Evolutionary conservation across 441 rosid species (phyloP).

Genomic region (Corymbia citriodora): DNA sequence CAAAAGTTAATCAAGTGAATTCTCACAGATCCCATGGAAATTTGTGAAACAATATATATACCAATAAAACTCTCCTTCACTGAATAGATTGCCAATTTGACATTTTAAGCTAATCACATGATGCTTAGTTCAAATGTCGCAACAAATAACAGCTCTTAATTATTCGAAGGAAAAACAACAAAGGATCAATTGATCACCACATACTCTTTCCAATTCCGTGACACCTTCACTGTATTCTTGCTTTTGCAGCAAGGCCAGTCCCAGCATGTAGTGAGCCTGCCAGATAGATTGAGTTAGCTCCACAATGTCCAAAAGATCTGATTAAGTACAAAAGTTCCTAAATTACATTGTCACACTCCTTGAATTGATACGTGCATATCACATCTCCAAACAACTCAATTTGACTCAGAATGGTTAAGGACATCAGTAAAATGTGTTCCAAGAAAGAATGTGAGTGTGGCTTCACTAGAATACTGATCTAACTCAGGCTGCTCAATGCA

Average conservation of each 20-base stretch:
- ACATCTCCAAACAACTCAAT: background rate
- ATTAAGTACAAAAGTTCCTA: background rate
- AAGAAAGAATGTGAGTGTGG: background rate
- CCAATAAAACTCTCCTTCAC: background rate
- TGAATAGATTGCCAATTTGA: background rate
- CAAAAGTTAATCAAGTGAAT: background rate
- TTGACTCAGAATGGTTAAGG: background rate
- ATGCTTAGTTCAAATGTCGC: background rate
- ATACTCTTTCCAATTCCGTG: slow-evolving; percentile 68
- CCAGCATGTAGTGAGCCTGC: slow-evolving; percentile 86
- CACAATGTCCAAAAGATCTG: background rate
- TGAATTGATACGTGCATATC: background rate
- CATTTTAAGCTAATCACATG: background rate
- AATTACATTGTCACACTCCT: background rate
- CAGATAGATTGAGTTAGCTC: slow-evolving; percentile 4
- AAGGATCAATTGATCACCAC: background rate
- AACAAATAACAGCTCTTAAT: background rate
- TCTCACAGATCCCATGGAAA: background rate
- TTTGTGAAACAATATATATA: background rate
- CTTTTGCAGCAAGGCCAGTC: slow-evolving; percentile 67
- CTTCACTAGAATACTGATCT: background rate
- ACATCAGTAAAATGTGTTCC: background rate
- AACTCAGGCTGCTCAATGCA: background rate
- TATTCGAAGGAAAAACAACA: background rate
- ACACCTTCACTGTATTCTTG: slow-evolving; percentile 50